A percentile compares a stretch with the other conserved stretches of the same genome.
These are phyloP conservation scores for Paramecium tetraurelia DNA, from an alignment of 73 alveolate species.

Conservation along the genomic window DNA sequence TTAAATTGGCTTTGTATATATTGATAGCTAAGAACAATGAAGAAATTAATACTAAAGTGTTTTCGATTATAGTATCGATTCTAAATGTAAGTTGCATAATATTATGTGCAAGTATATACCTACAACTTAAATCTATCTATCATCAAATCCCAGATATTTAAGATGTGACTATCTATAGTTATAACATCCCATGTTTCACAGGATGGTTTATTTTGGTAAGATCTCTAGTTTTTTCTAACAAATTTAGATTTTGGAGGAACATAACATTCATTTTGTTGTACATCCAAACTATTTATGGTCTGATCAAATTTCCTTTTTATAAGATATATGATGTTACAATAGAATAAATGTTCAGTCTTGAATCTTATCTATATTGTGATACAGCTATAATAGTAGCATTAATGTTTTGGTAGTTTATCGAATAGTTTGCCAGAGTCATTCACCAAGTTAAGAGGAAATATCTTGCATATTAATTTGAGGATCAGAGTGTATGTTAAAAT, in stretches of 20 bases:
- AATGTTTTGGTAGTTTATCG: neutral
- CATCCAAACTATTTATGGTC: neutral
- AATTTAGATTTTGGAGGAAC: neutral
- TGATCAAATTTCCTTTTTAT: neutral
- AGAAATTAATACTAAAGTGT: neutral
- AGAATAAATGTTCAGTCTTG: neutral
- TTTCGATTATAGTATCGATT: neutral
- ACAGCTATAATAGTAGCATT: neutral
- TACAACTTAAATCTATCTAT: neutral
- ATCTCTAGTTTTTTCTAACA: neutral
- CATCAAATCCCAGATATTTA: neutral
- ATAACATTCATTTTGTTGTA: neutral
- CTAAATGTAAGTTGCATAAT: neutral
- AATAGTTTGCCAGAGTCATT: neutral
- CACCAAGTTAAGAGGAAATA: neutral
- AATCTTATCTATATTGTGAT: neutral
- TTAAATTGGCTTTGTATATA: neutral
- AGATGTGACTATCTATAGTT: neutral
- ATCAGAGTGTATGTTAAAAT: neutral
- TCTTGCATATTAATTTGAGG: neutral
- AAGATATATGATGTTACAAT: neutral
- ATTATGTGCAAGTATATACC: neutral
- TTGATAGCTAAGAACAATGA: neutral
- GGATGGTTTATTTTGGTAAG: conserved; percentile 3
- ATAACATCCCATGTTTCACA: neutral